These are phyloP conservation scores for Diaporthe batatas DNA, from an alignment of 2,329 filamentous ascomycete genomes.

Conservation along the genomic window DNA sequence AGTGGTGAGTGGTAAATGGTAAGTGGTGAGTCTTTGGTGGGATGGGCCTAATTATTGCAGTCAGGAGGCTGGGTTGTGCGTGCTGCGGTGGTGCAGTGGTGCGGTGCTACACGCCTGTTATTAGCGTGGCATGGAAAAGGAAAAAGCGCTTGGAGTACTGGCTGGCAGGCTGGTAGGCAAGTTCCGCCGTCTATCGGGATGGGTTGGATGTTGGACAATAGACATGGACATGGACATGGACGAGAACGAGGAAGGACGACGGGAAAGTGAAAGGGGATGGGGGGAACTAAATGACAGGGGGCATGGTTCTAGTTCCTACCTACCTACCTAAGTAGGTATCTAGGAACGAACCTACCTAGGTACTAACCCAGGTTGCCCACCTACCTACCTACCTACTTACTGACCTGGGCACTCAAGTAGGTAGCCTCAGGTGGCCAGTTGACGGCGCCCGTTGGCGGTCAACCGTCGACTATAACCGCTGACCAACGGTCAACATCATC, in stretches of 20 bases:
- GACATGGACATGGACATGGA: slow-evolving; percentile 10
- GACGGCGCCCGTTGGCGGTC: neutral
- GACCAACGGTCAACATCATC: neutral
- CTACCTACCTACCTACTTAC: too few species aligned
- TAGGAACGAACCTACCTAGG: too few species aligned
- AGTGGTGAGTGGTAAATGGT: too few species aligned
- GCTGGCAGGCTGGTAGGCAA: neutral
- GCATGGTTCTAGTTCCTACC: slow-evolving; percentile 3
- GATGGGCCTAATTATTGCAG: slow-evolving; percentile 19
- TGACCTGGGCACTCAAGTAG: too few species aligned
- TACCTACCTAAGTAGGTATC: neutral
- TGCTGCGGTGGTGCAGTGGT: neutral
- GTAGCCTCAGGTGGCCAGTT: too few species aligned
- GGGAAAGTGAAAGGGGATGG: neutral
- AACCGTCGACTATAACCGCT: neutral
- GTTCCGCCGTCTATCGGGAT: slow-evolving; percentile 5
- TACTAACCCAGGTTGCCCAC: too few species aligned
- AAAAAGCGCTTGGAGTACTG: neutral
- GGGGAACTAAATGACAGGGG: slow-evolving; percentile 7
- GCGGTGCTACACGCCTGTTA: neutral
- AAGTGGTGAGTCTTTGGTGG: neutral
- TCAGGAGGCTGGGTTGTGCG: slow-evolving; percentile 7
- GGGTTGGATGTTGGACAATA: neutral
- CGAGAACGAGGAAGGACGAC: neutral
- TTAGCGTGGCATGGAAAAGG: slow-evolving; percentile 15